phyloP scores from a whole-genome alignment of 495 filamentous ascomycete species.

The Aspergillus nidulans region DNA sequence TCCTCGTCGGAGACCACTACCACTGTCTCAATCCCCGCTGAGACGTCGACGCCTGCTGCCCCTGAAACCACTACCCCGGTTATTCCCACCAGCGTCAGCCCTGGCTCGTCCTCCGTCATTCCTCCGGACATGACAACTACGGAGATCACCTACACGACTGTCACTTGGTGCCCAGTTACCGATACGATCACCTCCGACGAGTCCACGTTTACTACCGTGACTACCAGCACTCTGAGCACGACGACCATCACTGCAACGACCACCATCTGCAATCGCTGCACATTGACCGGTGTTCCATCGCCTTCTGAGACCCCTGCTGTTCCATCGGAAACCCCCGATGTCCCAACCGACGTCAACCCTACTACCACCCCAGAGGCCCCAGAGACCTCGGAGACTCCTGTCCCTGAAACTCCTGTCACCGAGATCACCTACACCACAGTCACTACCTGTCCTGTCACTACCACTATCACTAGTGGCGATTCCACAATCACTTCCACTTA shows the following conservation, averaged over 20 bases:
- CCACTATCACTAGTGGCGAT: slow-evolving; percentile 26
- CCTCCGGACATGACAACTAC: slow-evolving; percentile 14
- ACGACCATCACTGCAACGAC: slow-evolving; percentile 26
- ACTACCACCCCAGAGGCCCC: slow-evolving; percentile 8
- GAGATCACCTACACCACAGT: slow-evolving; percentile 22
- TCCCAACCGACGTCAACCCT: slow-evolving; percentile 23
- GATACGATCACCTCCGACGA: slow-evolving; percentile 27
- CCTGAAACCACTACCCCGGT: slow-evolving; percentile 24
- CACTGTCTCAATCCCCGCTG: slow-evolving; percentile 13
- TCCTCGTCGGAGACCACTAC: not conserved
- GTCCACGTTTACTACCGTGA: slow-evolving; percentile 27
- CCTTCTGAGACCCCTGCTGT: slow-evolving; percentile 4
- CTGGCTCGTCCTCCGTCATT: slow-evolving; percentile 4
- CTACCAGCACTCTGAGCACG: slow-evolving; percentile 30
- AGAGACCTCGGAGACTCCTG: slow-evolving; percentile 8
- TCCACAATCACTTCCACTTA: slow-evolving; percentile 27
- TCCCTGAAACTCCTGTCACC: slow-evolving; percentile 15
- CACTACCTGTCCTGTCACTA: slow-evolving; percentile 27
- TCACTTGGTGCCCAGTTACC: slow-evolving; percentile 28
- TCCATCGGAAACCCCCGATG: not conserved
- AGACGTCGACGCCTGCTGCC: slow-evolving; percentile 16
- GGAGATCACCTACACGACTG: slow-evolving; percentile 25
- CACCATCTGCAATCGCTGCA: slow-evolving; percentile 25
- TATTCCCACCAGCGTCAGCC: slow-evolving; percentile 1
- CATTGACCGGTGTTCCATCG: not conserved